A percentile compares a stretch with the other conserved stretches of the same genome.
phyloP scores from a whole-genome alignment of 2,329 filamentous ascomycete species.

The Colletotrichum spinosum region DNA sequence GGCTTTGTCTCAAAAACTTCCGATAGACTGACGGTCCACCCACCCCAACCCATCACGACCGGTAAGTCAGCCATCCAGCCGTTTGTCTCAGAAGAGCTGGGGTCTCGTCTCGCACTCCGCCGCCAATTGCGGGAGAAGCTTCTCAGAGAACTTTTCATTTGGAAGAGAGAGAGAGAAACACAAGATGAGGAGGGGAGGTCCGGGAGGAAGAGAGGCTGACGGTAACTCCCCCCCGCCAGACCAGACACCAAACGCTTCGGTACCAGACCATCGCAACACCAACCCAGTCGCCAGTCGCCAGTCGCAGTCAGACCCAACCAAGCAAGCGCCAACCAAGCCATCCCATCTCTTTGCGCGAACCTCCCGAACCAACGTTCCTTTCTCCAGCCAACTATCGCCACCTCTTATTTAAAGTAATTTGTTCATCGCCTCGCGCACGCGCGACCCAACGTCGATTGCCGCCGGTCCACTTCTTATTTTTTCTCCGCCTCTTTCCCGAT shows the following conservation, averaged over 20 bases:
- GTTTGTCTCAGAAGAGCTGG: slow-evolving; percentile 19
- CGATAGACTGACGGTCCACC: slow-evolving; percentile 20
- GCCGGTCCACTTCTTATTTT: not conserved
- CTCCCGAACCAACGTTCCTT: slow-evolving; percentile 28
- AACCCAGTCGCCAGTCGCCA: not conserved
- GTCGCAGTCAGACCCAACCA: no score
- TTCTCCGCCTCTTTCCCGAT: not conserved
- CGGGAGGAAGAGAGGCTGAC: slow-evolving; percentile 32
- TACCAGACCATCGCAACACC: slow-evolving; percentile 7
- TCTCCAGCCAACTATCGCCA: slow-evolving; percentile 3
- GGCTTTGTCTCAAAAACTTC: slow-evolving; percentile 18
- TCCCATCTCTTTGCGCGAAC: slow-evolving; percentile 14
- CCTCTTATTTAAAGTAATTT: slow-evolving; percentile 19
- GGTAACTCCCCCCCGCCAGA: slow-evolving; percentile 25
- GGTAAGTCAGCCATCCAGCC: slow-evolving; percentile 25
- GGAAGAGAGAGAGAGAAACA: slow-evolving; percentile 7
- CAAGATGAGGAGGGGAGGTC: slow-evolving; percentile 5
- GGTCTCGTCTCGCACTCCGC: not conserved
- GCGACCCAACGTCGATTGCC: not conserved
- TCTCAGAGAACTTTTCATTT: not conserved
- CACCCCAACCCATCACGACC: slow-evolving; percentile 7
- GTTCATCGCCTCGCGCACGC: slow-evolving; percentile 11
- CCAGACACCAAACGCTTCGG: slow-evolving; percentile 10
- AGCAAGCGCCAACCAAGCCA: not conserved
- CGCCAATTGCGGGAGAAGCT: slow-evolving; percentile 24